Evolutionary conservation across 805 yeast genomes (phyloP), one percentile per base, ranked within the genome.

Genomic region (Metschnikowia gruessii): DNA sequence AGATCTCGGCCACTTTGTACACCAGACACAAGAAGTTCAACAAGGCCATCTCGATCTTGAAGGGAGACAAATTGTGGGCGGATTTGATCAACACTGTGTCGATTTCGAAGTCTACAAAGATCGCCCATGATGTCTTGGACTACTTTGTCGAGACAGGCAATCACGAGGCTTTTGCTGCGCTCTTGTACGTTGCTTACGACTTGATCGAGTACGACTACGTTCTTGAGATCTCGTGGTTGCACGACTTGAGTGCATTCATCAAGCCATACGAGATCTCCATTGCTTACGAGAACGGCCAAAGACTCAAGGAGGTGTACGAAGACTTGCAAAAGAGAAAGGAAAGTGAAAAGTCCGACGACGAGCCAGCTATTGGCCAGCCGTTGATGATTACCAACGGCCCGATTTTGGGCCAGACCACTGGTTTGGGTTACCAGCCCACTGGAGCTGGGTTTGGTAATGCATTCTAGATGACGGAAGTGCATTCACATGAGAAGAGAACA

Each of bases 131-230:
- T 50, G 74, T 88, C 54, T 73, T 94, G 65, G 79, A 85, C 44
- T 94, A 92, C 72, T 94, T 94, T 66, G 97, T 94, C 50, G 97
- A 92, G 59, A 88, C 95, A 33, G 98, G 96, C 57, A 94, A 94
- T 72, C 89, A 85, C 68, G 99, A 94, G 74, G 87, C 96, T 60
- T 87, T 89, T 63, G 85, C 90, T 59, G 97, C 96, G 5, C 80
- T 91, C 51, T 76, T 94, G 61, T 94, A 85, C 71, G 74, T 88
- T 5, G 87, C 95, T 60, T 94, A 94, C 66, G 87, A 85, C 43
- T 73, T 84, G 61, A 75, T 94, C 55, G 80, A 81, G 43, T 82
- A 81, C 55, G 99, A 94, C 61, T 83, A 83, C 60, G 96, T 92
- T 17, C 69, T 85, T 56, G 99, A 94, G 67, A 72, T 90, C 55